Evolutionary conservation across 164 flowering plant species (phyloP), one percentile per base, ranked within the genome.

Genomic region (Nymphaea colorata): DNA sequence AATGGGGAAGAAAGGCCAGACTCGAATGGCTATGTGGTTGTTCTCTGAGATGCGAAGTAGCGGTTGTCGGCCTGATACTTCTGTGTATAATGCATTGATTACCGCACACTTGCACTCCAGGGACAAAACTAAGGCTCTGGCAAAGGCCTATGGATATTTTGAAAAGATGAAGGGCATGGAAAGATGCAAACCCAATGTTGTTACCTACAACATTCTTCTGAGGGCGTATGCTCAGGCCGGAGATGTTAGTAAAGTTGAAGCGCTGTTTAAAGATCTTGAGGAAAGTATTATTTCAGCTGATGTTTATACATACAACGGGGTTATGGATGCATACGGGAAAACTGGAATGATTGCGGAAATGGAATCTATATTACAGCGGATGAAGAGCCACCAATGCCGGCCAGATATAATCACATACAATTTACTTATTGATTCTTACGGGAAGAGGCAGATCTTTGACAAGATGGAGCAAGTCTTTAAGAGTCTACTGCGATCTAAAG

Each of bases 21-120:
- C 80, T 3, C 77, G 98, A 55, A 86, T 93, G 96, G 98, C 98
- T 0, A 90, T 91, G 96, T 90, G 98, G 98, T 91, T 93, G 12
- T 94, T 94, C 79, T 88, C 98, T 43, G 98, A 94, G 86, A 94
- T 94, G 99, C 89, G 92, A 59, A 94, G 82, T 60, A 94, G 95
- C 78, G 99, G 99, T 42, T 94, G 97, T 69, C 83, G 87, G 12
- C 91, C 95, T 2, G 99, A 94, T 65, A 83, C 96, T 64, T 94
- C 97, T 16, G 99, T 94, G 12, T 94, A 94, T 75, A 94, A 94
- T 78, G 83, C 99, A 36, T 89, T 94, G 18, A 87, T 94, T 62
- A 71, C 93, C 3, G 99, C 99, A 42, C 97, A 91, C 67, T 86
- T 94, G 41, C 93, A 91, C 71, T 82, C 92, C 36, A 79, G 75